phyloP scores from a whole-genome alignment of 345 rosid species.

The Euphorbia peplus region DNA sequence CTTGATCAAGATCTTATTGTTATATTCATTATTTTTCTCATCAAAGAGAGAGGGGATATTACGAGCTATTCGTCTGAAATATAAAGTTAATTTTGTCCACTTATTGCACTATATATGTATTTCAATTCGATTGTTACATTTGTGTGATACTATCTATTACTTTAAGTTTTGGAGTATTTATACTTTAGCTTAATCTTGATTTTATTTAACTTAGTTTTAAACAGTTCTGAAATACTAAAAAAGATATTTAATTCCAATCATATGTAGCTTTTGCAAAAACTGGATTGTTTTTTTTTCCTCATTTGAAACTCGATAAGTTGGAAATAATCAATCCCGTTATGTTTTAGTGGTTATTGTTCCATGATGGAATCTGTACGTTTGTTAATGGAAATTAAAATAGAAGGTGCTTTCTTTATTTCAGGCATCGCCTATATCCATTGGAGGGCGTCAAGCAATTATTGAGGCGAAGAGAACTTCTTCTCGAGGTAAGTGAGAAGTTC shows the following conservation, averaged over 20 bases:
- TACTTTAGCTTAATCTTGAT: neutral
- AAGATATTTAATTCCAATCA: neutral
- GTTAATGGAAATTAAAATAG: neutral
- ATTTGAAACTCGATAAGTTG: neutral
- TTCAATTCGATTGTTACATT: neutral
- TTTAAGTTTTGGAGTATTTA: neutral
- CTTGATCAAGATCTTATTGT: neutral
- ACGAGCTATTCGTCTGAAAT: neutral
- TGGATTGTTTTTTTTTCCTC: neutral
- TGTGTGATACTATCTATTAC: neutral
- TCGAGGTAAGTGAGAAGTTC: constrained; percentile 13
- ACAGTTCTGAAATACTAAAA: neutral
- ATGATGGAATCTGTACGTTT: neutral
- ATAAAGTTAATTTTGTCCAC: neutral
- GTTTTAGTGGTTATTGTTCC: neutral
- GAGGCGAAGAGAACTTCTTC: constrained; percentile 21
- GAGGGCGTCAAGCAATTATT: constrained; percentile 17
- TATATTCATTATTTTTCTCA: too few relatives aligned
- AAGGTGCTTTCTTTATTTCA: constrained; percentile 4
- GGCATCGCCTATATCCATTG: constrained; percentile 26
- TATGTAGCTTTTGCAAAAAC: neutral
- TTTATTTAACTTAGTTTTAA: neutral
- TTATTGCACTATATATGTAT: too few relatives aligned
- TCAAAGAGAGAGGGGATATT: too few relatives aligned
- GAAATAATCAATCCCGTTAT: neutral